Conservation (phyloP, 1,139 yeast genomes). For the Pneumocystis oryctolagi region DNA sequence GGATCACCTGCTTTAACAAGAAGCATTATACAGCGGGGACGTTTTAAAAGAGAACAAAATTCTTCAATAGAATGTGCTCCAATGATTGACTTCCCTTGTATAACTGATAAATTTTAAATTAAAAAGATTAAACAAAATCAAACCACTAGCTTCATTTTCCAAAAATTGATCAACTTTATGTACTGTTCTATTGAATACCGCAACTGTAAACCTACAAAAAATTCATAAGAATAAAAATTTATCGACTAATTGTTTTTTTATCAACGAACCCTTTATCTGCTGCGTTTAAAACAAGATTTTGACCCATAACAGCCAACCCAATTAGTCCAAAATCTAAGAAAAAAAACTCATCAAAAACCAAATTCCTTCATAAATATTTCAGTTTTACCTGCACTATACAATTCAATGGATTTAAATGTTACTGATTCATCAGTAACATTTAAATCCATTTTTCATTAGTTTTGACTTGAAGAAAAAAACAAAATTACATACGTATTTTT, state of each 20-base stretch:
- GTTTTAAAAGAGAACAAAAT: conserved; percentile 74
- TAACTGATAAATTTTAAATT: neutral
- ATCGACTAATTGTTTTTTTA: neutral
- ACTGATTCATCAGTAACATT: conserved; percentile 12
- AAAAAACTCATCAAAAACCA: neutral
- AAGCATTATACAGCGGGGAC: conserved; percentile 89
- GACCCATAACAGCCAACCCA: conserved; percentile 99
- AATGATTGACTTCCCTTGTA: conserved; percentile 50
- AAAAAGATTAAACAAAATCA: neutral
- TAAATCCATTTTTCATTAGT: conserved; percentile 5
- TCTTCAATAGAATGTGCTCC: conserved; percentile 92
- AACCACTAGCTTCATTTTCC: conserved; percentile 88
- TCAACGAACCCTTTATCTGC: conserved; percentile 79
- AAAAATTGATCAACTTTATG: conserved; percentile 88
- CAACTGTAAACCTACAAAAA: conserved; percentile 35
- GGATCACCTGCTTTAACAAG: conserved; percentile 95
- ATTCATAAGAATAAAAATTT: neutral
- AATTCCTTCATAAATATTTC: neutral
- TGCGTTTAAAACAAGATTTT: conserved; percentile 84
- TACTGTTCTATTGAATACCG: conserved; percentile 95
- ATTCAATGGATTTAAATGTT: conserved; percentile 4
- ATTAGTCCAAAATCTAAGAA: conserved; percentile 77
- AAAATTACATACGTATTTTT: neutral
- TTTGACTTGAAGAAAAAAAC: neutral
- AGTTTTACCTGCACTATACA: conserved; percentile 15